Evolutionary conservation across 2,329 filamentous ascomycete species (phyloP).

Genomic region (Alternaria infectoria): DNA sequence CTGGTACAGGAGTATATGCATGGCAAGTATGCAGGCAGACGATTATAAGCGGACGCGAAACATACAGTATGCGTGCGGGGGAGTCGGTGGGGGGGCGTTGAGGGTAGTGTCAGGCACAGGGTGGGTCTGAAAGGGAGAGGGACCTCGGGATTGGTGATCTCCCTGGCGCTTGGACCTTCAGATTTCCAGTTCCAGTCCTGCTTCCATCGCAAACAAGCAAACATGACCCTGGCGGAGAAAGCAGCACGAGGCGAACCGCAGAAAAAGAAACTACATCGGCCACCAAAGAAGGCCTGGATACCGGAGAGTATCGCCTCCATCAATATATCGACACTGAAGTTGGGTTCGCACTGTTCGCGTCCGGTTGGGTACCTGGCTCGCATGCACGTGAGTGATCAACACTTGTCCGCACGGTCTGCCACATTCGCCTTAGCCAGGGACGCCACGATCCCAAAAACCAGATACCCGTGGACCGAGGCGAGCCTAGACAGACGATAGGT

Average conservation of each 20-base stretch:
- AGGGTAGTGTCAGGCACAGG: constrained; percentile 1
- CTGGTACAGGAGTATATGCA: neutral
- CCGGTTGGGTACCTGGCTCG: neutral
- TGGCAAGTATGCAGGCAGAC: neutral
- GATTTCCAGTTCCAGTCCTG: neutral
- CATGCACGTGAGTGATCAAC: neutral
- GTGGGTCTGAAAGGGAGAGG: constrained; percentile 13
- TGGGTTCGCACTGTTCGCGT: neutral
- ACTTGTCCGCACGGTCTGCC: neutral
- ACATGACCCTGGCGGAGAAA: neutral
- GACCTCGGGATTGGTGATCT: constrained; percentile 7
- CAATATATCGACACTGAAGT: neutral
- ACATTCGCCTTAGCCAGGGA: neutral
- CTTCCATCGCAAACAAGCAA: neutral
- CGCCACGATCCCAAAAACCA: neutral
- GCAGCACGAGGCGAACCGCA: neutral
- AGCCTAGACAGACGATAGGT: neutral
- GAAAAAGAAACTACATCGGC: neutral
- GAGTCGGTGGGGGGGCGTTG: constrained; percentile 9
- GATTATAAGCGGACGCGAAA: constrained; percentile 3
- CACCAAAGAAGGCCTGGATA: neutral
- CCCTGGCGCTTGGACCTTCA: constrained; percentile 11
- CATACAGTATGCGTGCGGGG: neutral
- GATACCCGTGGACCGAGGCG: neutral
- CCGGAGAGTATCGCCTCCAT: neutral